phyloP scores from a whole-genome alignment of 257 asterid species.

The Hygrophila difformis region DNA sequence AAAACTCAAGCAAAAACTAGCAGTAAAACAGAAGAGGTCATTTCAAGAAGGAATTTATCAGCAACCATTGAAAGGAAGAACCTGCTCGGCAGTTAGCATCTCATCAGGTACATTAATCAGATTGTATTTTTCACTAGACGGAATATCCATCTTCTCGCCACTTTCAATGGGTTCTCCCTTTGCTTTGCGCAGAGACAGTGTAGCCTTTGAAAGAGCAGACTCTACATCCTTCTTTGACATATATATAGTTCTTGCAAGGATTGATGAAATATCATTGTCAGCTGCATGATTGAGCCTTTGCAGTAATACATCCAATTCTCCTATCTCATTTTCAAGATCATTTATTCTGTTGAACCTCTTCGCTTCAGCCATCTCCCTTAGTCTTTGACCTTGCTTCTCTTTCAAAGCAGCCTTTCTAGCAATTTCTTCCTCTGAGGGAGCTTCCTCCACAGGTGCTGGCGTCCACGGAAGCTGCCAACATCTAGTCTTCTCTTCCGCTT shows the following conservation, averaged over 20 bases:
- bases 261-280: constrained; percentile 46
- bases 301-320: constrained; percentile 71
- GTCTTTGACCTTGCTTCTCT: constrained; percentile 97
- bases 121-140: constrained; percentile 56
- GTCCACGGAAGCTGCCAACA: constrained; percentile 99
- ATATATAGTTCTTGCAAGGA: constrained; percentile 54
- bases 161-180: constrained; percentile 83
- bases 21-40: not conserved
- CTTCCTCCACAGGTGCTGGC: constrained; percentile 78
- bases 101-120: constrained; percentile 77
- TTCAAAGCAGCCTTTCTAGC: constrained; percentile 95
- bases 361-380: constrained; percentile 98
- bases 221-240: constrained; percentile 68
- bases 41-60: constrained; percentile 7
- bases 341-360: constrained; percentile 77
- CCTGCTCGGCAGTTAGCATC: constrained; percentile 82
- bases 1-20: constrained; percentile 11
- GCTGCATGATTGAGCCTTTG: constrained; percentile 48
- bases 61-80: constrained; percentile 23
- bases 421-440: constrained; percentile 94
- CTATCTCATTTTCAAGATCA: constrained; percentile 82
- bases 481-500: constrained; percentile 78
- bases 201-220: constrained; percentile 60
- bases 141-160: constrained; percentile 60
- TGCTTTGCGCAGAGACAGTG: constrained; percentile 80